Percentiles rank a stretch among this genome's conserved stretches.
phyloP scores from a whole-genome alignment of 345 rosid species.

The Gossypioides kirkii region DNA sequence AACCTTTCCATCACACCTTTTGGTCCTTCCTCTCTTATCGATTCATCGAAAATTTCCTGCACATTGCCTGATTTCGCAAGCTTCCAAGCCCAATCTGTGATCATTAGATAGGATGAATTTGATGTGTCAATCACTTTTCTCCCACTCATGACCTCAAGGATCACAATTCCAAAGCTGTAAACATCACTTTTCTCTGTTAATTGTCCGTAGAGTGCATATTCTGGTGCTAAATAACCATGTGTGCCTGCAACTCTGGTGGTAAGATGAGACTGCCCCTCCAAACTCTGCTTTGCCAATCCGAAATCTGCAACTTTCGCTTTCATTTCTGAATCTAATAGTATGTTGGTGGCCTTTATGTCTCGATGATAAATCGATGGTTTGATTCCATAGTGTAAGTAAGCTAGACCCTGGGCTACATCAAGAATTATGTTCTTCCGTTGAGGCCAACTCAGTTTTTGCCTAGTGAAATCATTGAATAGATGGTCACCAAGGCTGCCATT shows the following conservation, averaged over 20 bases:
- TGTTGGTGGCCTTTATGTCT: conserved; percentile 55
- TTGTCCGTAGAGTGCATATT: conserved; percentile 60
- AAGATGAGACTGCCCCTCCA: conserved; percentile 55
- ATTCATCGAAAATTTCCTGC: conserved; percentile 33
- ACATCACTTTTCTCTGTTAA: conserved; percentile 59
- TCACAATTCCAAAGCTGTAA: conserved; percentile 57
- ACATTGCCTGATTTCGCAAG: conserved; percentile 37
- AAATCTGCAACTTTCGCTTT: conserved; percentile 51
- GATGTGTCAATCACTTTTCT: conserved; percentile 48
- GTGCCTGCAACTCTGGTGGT: conserved; percentile 65
- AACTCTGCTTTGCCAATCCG: conserved; percentile 51
- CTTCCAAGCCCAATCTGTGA: conserved; percentile 62
- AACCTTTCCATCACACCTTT: conserved; percentile 57
- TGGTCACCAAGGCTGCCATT: conserved; percentile 49
- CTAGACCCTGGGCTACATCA: conserved; percentile 54
- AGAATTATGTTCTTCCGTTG: conserved; percentile 49
- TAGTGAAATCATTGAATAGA: conserved; percentile 15
- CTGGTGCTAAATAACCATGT: conserved; percentile 58
- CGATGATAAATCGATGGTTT: conserved; percentile 61
- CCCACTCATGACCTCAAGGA: conserved; percentile 55
- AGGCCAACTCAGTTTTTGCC: conserved; percentile 44
- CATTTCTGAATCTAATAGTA: conserved; percentile 45
- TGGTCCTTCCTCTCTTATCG: conserved; percentile 40
- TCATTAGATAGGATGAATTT: conserved; percentile 31
- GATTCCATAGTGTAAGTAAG: conserved; percentile 53